phyloP scores from a whole-genome alignment of 352 stramenopile species.

The Globisporangium carolinianum region DNA sequence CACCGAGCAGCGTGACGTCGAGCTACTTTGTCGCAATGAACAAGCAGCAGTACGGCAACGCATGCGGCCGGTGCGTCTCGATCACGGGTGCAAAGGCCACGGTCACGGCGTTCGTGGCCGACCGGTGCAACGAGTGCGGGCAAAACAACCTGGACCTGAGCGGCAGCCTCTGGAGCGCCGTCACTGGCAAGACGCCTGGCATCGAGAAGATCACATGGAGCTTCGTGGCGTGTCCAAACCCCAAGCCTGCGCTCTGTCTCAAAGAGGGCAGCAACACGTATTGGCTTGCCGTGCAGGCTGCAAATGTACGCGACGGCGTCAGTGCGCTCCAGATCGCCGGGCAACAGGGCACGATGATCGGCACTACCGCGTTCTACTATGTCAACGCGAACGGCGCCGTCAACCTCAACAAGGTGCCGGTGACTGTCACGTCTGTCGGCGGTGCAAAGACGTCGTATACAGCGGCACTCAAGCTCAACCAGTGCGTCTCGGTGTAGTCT shows the following conservation, averaged over 20 bases:
- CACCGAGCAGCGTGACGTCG: background rate
- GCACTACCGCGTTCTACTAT: slow-evolving; percentile 13
- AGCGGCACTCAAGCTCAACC: slow-evolving; percentile 8
- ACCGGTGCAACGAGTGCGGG: slow-evolving; percentile 10
- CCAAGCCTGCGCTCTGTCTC: slow-evolving; percentile 9
- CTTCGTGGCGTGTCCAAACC: slow-evolving; percentile 7
- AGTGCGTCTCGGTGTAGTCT: slow-evolving; percentile 8
- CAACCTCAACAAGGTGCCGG: slow-evolving; percentile 4
- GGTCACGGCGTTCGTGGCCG: slow-evolving; percentile 11
- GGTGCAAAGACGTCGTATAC: slow-evolving; percentile 9
- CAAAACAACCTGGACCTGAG: slow-evolving; percentile 15
- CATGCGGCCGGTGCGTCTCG: slow-evolving; percentile 10
- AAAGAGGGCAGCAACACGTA: slow-evolving; percentile 11
- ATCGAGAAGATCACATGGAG: slow-evolving; percentile 10
- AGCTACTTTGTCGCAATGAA: slow-evolving; percentile 12
- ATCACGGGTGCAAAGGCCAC: slow-evolving; percentile 10
- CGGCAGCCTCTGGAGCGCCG: slow-evolving; percentile 9
- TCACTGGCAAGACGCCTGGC: slow-evolving; percentile 9
- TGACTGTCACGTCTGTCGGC: slow-evolving; percentile 7
- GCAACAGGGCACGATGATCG: slow-evolving; percentile 5
- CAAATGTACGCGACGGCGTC: slow-evolving; percentile 11
- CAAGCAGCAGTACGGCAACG: slow-evolving; percentile 12
- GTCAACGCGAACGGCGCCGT: slow-evolving; percentile 4
- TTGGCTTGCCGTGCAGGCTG: slow-evolving; percentile 11
- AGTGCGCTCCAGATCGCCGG: slow-evolving; percentile 6